Conservation (phyloP, 2,329 filamentous ascomycete species). For the Phialophora macrospora region DNA sequence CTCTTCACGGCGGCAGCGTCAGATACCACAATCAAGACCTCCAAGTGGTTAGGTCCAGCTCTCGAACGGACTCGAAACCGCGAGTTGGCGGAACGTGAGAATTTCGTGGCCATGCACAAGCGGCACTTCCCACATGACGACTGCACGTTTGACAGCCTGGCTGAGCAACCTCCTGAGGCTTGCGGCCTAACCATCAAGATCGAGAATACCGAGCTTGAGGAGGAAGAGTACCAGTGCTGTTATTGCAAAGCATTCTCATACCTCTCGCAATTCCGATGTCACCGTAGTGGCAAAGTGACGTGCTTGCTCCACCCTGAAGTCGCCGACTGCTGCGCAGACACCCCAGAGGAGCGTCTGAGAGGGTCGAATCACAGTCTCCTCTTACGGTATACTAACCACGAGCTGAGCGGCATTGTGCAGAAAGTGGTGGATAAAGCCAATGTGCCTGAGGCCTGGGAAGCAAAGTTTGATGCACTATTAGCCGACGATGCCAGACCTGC, state of each 20-base stretch:
- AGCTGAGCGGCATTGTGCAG: constrained; percentile 67
- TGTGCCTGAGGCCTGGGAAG: constrained; percentile 84
- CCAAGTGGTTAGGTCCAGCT: constrained; percentile 92
- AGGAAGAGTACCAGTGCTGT: constrained; percentile 89
- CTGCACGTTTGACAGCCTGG: constrained; percentile 56
- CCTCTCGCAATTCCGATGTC: constrained; percentile 85
- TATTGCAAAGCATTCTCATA: constrained; percentile 94
- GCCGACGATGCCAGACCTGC: constrained; percentile 83
- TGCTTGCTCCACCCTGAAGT: constrained; percentile 82
- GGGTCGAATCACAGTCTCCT: constrained; percentile 74
- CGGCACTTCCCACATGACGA: constrained; percentile 57
- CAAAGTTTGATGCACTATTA: constrained; percentile 83
- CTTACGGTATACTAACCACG: constrained; percentile 76
- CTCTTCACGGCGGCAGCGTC: constrained; percentile 86
- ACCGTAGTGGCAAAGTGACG: constrained; percentile 77
- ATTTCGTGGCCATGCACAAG: constrained; percentile 70
- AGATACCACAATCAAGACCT: constrained; percentile 81
- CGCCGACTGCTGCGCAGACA: constrained; percentile 76
- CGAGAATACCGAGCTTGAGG: constrained; percentile 75
- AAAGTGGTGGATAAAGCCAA: constrained; percentile 86
- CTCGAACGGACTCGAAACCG: constrained; percentile 76
- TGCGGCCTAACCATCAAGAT: constrained; percentile 68
- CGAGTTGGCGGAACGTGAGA: constrained; percentile 70
- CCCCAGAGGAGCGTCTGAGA: constrained; percentile 68
- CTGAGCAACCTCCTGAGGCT: constrained; percentile 44